These are phyloP conservation scores for Parafenestella ontariensis DNA, from an alignment of 2,329 filamentous ascomycete genomes.

Conservation along the genomic window DNA sequence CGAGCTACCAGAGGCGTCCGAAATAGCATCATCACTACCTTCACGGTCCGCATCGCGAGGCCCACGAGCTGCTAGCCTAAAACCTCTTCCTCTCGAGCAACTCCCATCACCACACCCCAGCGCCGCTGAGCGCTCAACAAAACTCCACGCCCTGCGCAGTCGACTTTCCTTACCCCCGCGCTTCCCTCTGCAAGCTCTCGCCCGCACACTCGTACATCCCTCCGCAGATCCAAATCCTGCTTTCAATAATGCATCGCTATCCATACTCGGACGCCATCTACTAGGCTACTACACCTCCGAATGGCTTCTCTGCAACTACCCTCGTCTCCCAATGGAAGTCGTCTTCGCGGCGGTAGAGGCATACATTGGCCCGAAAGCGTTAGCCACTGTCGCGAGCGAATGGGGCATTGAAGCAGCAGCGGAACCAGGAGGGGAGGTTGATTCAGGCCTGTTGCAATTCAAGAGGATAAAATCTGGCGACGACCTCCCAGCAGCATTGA, in stretches of 20 bases:
- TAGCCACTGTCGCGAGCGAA: slow-evolving; percentile 76
- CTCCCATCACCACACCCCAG: slow-evolving; percentile 76
- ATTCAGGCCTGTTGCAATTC: slow-evolving; percentile 89
- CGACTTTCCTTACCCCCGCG: slow-evolving; percentile 82
- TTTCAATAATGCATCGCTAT: slow-evolving; percentile 89
- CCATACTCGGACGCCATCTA: slow-evolving; percentile 80
- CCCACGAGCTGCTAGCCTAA: slow-evolving; percentile 11
- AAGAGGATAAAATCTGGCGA: slow-evolving; percentile 51
- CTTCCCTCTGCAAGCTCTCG: slow-evolving; percentile 85
- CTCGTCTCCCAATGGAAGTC: slow-evolving; percentile 87
- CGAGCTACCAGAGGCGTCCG: slow-evolving; percentile 18
- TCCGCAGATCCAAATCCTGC: slow-evolving; percentile 79
- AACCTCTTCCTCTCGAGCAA: slow-evolving; percentile 37
- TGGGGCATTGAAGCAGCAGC: slow-evolving; percentile 94
- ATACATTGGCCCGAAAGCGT: slow-evolving; percentile 77
- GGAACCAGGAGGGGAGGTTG: slow-evolving; percentile 86
- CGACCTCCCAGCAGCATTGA: slow-evolving; percentile 32
- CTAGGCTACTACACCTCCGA: slow-evolving; percentile 90
- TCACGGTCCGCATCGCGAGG: background rate
- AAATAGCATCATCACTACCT: background rate
- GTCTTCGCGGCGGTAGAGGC: slow-evolving; percentile 85
- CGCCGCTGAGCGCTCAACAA: slow-evolving; percentile 75
- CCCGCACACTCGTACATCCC: slow-evolving; percentile 81
- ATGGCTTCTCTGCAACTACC: slow-evolving; percentile 86
- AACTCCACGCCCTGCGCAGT: slow-evolving; percentile 90